These are phyloP conservation scores for Drosera spatulata DNA, from an alignment of 179 eudicot genomes.

Conservation along the genomic window DNA sequence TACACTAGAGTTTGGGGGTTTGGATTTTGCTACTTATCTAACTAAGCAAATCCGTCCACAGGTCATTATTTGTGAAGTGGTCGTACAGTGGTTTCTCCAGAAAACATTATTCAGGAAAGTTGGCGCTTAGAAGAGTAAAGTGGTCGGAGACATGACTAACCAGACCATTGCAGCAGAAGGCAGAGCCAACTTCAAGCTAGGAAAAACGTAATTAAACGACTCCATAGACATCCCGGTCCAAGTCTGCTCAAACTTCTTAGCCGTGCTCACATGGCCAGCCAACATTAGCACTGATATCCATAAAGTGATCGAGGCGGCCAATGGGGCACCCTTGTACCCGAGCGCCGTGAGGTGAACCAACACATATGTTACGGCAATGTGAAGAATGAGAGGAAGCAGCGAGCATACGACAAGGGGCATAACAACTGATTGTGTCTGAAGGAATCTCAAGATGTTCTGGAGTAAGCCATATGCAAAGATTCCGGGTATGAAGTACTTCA, in stretches of 20 bases:
- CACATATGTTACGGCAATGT: conserved; percentile 30
- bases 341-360: conserved; percentile 7
- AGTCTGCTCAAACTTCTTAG: conserved; percentile 36
- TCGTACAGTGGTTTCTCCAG: no score
- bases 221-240: conserved; percentile 46
- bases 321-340: conserved; percentile 44
- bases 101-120: no score
- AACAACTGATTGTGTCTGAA: conserved; percentile 63
- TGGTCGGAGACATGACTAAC: conserved; percentile 17
- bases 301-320: conserved; percentile 46
- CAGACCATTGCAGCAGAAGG: conserved; percentile 92
- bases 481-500: conserved; percentile 48
- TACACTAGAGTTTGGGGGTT: no score
- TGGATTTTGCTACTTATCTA: no score
- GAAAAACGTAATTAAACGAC: conserved; percentile 4
- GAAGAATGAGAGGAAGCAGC: conserved; percentile 25
- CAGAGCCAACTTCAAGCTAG: conserved; percentile 45
- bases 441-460: conserved; percentile 59
- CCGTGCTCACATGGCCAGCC: not conserved
- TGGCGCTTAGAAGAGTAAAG: no score
- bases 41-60: no score
- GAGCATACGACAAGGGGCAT: conserved; percentile 43
- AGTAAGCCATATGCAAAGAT: conserved; percentile 48
- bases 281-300: conserved; percentile 23
- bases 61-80: no score